Conservation (phyloP, 345 rosid genomes). For the Noccaea bulbosa region DNA sequence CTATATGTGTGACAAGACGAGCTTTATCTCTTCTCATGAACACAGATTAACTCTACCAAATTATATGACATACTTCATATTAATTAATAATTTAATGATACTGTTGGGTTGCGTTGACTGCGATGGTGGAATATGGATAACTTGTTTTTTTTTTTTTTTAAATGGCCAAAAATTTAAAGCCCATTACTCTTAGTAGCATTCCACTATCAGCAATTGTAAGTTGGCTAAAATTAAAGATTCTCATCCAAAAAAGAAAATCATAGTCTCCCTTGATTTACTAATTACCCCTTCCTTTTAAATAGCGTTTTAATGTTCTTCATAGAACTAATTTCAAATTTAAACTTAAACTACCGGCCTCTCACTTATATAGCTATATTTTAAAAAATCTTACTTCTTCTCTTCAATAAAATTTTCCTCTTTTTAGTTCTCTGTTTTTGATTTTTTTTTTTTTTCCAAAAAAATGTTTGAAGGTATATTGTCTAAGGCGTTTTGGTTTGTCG, state of each 20-base stretch:
- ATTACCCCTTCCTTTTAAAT: conserved; percentile 20
- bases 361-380: not conserved
- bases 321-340: conserved; percentile 6
- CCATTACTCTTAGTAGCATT: not conserved
- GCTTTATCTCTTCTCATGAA: not conserved
- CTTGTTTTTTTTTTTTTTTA: not conserved
- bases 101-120: not conserved
- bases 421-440: not conserved
- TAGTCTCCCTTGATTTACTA: conserved; percentile 29
- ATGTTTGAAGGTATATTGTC: conserved; percentile 9
- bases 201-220: conserved; percentile 11
- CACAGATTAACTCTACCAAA: not conserved
- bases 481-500: conserved; percentile 8
- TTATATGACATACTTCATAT: not conserved
- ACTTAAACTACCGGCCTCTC: conserved; percentile 2
- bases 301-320: conserved; percentile 23
- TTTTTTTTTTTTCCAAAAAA: not conserved
- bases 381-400: conserved; percentile 4
- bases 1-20: too few species aligned
- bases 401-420: not conserved
- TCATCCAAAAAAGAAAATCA: not conserved
- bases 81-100: not conserved
- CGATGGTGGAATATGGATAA: not conserved
- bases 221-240: conserved; percentile 18
- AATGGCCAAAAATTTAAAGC: not conserved